Base-by-base conservation (phyloP, 192 early-diverging fungal species). In the Coemansia sp. region DNA sequence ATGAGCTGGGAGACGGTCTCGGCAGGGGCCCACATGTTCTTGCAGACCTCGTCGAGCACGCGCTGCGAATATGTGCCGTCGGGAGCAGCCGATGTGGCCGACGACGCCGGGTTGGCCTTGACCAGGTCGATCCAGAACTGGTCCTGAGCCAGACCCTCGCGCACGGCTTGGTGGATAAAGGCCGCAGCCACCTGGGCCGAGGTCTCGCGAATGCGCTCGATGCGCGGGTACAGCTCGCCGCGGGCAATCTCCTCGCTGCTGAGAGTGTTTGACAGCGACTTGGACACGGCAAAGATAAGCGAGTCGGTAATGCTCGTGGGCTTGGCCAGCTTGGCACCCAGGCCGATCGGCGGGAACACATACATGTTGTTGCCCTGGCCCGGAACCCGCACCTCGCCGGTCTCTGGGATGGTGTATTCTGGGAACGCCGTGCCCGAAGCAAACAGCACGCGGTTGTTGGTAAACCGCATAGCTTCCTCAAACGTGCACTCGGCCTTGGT, bases 301-400 rank as follows among this genome's bases (percentile, higher is more conserved):
- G 69, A 69, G 65, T 93, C 88, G 30, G 90, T 87, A 56, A 96
- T 88, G 23, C 47, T 51, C 15, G 48, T 62, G 17, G 92, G 78
- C 58, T 84, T 82, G 39, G 89, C 84, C 23, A 96, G 69, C 56
- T 86, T 83, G 41, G 88, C 79, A 43, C 95, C 95, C 26, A 95
- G 80, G 32, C 95, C 95, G 31, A 98, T 84, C 46, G 92, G 92
- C 41, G 95, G 95, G 85, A 96, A 97, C 53, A 96, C 91, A 71
- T 94, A 97, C 87, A 90, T 92, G 81, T 95, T 95, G 82, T 95
- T 93, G 58, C 90, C 93, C 76, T 95, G 91, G 14, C 87, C 91
- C 6, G 91, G 90, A 41, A 86, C 58, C 40, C 56, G 54, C 28
- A 46, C 40, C 20, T 74, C 62, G 28, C 26, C 21, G 46, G 70